phyloP scores from a whole-genome alignment of 2,329 filamentous ascomycete species.

The Epichloe aotearoae region DNA sequence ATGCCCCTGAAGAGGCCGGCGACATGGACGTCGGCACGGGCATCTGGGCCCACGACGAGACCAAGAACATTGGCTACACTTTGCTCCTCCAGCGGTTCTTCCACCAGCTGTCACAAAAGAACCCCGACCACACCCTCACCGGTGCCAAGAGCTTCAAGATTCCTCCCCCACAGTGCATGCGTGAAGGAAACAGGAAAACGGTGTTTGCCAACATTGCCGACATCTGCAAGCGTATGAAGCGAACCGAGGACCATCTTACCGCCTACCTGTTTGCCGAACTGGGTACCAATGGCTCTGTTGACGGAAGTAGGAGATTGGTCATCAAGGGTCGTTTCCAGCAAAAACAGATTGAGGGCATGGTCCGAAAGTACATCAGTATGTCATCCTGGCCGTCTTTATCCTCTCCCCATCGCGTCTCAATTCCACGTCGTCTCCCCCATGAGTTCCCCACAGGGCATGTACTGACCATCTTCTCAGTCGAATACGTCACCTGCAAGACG shows the following conservation, averaged over 20 bases:
- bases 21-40: constrained; percentile 81
- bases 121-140: constrained; percentile 85
- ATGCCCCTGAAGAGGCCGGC: constrained; percentile 44
- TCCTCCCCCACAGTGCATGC: constrained; percentile 95
- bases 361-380: constrained; percentile 88
- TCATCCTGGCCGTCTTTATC: constrained; percentile 10
- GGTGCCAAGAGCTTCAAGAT: constrained; percentile 98
- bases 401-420: background rate
- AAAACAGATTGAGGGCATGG: constrained; percentile 96
- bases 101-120: constrained; percentile 83
- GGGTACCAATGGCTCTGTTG: constrained; percentile 91
- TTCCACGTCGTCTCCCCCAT: background rate
- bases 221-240: constrained; percentile 99
- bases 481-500: constrained; percentile 98
- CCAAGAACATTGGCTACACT: constrained; percentile 67
- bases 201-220: constrained; percentile 99
- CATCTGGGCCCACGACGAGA: constrained; percentile 76
- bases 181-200: constrained; percentile 99
- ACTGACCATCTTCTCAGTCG: constrained; percentile 38
- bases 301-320: constrained; percentile 82
- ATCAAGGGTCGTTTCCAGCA: constrained; percentile 99
- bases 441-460: background rate
- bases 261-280: constrained; percentile 95
- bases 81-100: constrained; percentile 88
- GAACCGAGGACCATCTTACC: constrained; percentile 93